phyloP scores from a whole-genome alignment of 495 filamentous ascomycete genomes.

The Schizothecium vesticola region DNA sequence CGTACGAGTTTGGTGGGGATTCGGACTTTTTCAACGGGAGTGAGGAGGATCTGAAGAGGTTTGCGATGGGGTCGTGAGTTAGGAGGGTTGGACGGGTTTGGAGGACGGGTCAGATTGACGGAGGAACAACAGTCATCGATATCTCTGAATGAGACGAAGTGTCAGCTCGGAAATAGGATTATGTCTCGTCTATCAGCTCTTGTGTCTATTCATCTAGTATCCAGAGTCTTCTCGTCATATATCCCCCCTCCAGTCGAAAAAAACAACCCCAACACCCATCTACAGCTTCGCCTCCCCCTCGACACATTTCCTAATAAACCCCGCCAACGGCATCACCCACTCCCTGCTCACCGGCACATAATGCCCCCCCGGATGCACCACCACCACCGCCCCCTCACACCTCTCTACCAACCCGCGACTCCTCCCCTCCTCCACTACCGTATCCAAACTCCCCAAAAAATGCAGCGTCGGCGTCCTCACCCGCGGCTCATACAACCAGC shows the following conservation, averaged over 20 bases:
- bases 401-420: slow-evolving; percentile 60
- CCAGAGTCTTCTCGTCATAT: no score
- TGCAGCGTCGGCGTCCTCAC: slow-evolving; percentile 76
- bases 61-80: background rate
- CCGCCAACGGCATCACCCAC: slow-evolving; percentile 67
- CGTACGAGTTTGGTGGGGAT: slow-evolving; percentile 47
- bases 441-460: slow-evolving; percentile 79
- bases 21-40: slow-evolving; percentile 48
- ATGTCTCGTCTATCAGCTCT: background rate
- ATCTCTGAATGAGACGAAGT: background rate
- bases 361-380: slow-evolving; percentile 89
- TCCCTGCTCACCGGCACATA: slow-evolving; percentile 79
- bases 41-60: background rate
- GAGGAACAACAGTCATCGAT: background rate
- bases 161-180: background rate
- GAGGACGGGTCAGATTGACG: no score
- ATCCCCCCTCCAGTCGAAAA: no score
- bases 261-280: background rate
- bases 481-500: slow-evolving; percentile 67
- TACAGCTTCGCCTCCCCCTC: slow-evolving; percentile 25
- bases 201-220: background rate
- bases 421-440: slow-evolving; percentile 75
- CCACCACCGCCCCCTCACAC: slow-evolving; percentile 58
- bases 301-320: slow-evolving; percentile 62
- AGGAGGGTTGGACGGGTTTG: background rate